Conservation (phyloP, 441 rosid species). For the Euphorbia celastroides region DNA sequence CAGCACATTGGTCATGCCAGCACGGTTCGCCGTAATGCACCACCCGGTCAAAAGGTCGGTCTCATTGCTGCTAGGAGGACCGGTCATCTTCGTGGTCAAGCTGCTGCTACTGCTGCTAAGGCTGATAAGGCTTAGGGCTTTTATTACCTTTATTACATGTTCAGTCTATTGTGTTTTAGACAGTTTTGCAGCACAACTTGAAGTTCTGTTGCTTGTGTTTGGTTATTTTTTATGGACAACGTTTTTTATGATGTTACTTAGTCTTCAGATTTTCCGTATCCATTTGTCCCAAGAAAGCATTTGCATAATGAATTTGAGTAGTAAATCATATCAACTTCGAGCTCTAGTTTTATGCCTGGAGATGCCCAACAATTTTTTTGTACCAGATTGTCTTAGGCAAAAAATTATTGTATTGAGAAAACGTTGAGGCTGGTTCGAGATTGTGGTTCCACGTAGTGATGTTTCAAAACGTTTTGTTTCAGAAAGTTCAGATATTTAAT, state of each 20-base stretch:
- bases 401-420: no score
- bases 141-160: background rate
- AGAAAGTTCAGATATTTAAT: no score
- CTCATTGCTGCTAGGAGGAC: constrained; percentile 9
- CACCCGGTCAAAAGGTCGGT: constrained; percentile 8
- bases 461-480: no score
- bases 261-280: background rate
- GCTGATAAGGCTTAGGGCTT: constrained; percentile 6
- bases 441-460: no score
- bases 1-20: constrained; percentile 10
- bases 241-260: background rate
- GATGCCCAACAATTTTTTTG: no score
- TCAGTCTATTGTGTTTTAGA: background rate
- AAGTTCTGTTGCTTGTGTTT: background rate
- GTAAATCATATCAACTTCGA: no score
- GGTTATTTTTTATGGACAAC: background rate
- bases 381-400: no score
- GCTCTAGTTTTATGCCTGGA: no score
- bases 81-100: constrained; percentile 4
- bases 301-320: no score
- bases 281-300: no score
- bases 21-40: constrained; percentile 5
- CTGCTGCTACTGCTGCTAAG: constrained; percentile 10
- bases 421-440: no score
- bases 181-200: background rate